These are phyloP conservation scores for Rubia peregrina DNA, from an alignment of 305 asterid genomes.

Conservation along the genomic window DNA sequence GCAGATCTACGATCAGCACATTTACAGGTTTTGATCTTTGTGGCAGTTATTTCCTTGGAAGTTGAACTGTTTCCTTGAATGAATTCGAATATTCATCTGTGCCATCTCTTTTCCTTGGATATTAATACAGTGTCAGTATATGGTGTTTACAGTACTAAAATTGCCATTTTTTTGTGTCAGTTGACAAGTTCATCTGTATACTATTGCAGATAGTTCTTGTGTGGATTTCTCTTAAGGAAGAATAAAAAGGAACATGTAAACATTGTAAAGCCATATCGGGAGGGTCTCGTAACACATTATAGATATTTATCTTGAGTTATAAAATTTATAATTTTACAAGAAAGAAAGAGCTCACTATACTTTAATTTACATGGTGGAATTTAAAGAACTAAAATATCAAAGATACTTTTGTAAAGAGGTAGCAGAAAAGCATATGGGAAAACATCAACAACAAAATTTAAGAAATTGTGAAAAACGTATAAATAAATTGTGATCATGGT, in stretches of 20 bases:
- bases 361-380: no score
- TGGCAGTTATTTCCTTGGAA: slow-evolving; percentile 7
- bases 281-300: no score
- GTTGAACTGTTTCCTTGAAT: not conserved
- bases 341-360: not conserved
- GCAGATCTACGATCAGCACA: slow-evolving; percentile 93
- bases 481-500: no score
- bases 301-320: no score
- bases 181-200: not conserved
- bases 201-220: not conserved
- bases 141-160: not conserved
- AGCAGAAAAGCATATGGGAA: no score
- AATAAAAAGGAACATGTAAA: not conserved
- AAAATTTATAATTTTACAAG: not conserved
- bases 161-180: not conserved
- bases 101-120: not conserved
- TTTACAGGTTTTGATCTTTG: slow-evolving; percentile 51
- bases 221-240: not conserved
- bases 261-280: no score
- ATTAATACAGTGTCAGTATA: not conserved
- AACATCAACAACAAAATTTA: no score
- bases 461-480: no score
- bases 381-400: no score
- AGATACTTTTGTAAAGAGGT: no score
- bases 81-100: not conserved